Evolutionary conservation across 768 basidiomycete genomes (phyloP), one percentile per base, ranked within the genome.

Genomic region (Termitomyces sp.): DNA sequence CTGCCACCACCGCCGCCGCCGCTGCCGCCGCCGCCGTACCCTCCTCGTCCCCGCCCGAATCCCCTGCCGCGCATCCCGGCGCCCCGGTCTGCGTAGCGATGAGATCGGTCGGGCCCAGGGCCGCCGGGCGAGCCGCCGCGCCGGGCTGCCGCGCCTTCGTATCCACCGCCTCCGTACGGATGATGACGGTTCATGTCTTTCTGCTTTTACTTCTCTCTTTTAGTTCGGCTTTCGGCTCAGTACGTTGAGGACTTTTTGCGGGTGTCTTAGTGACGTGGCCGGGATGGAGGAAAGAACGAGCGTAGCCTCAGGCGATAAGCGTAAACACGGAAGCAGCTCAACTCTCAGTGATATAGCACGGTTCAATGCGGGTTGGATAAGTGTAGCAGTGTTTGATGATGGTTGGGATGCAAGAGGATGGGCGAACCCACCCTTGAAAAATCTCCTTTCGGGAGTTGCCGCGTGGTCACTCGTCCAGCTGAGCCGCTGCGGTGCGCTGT

Each of bases 131-230:
- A 78, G 58, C 86, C 88, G 50, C 88, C 88, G 70, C 89, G 84
- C 67, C 84, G 79, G 49, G 76, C 73, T 43, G 78, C 59, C 50
- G 68, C 64, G 65, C 61, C 69, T 61, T 90, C 90, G 79, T 84
- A 87, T 69, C 77, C 75, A 64, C 80, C 75, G 63, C 80, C 80
- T 66, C 83, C 83, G 75, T 94, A 94, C 28, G 92, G 92, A 82
- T 93, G 90, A 75, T 93, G 91, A 69, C 91, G 89, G 75, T 92
- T 91, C 91, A 94, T 93, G 60, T 67, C 67, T 70, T 70, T 71
- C 23, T 28, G 41, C 65, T 68, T 70, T 70, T 5, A 68, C 69
- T 69, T 18, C 30, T n/a, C 23, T 93, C 60, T 66, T 69, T 70
- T 70, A 69, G 10, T 26, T 32, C 35, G 56, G 62, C 68, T 68